Base-by-base conservation (phyloP, 108 stramenopile species). In the Cyclotella distinguenda region DNA sequence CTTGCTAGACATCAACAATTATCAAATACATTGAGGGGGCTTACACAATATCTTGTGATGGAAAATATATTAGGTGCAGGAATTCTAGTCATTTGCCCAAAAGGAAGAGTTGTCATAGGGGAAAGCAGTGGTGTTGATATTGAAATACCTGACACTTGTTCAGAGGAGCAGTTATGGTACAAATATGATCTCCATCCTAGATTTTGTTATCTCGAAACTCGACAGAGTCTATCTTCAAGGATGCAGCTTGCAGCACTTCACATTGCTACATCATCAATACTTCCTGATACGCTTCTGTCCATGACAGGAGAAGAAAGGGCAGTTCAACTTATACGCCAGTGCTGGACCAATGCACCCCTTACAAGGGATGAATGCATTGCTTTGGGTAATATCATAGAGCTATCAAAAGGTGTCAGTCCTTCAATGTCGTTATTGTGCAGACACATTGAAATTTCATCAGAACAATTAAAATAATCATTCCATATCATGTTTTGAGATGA, bases 221-320 rank as follows among this genome's bases (percentile, higher is more conserved):
- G 19, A 28, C 18, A 64, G 67, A 68, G 67, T 23, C 43, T 46
- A 44, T 6, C 67, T 28, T 46, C 77, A 26, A 64, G 80, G 18
- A 66, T 82, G 53, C 71, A 78, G 28, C 54, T 82, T 36, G 77
- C 57, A 9, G 70, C 76, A 11, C 54, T 82, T 45, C 75, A 74
- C 21, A 43, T 66, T 7, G 80, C 80, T n/a, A 73, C 76, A 26
- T 63, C 76, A 32, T 60, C 75, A 27, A 12, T 66, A n/a, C 58
- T 78, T 4, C 80, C 80, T 42, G 80, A 82, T 50, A 33, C 60
- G 23, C 53, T 71, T 16, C 34, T 66, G 5, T 36, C 46, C 1
- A 72, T 72, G 66, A 77, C 71, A 45, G 80, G 80, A n/a, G 73
- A 73, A 40, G 82, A 83, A 49, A 43, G 58, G 12, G 78, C 82